Evolutionary conservation across 179 eudicot species (phyloP).

Genomic region (Pouteria campechiana): DNA sequence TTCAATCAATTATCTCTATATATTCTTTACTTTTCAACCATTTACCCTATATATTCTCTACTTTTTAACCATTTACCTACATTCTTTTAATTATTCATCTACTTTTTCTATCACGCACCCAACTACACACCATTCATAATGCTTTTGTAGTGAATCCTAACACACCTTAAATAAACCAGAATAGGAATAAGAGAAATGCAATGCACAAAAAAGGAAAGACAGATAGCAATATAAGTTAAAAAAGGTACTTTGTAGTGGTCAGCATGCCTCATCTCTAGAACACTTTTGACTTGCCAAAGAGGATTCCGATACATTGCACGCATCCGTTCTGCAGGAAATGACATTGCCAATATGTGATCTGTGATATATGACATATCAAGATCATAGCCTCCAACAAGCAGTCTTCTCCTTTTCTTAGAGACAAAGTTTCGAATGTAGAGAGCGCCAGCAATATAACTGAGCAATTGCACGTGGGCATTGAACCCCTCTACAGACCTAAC

Average conservation of each 20-base stretch:
- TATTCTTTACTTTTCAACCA: too few relatives aligned
- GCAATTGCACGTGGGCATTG: conserved; percentile 15
- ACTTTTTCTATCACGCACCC: too few relatives aligned
- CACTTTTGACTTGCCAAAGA: conserved; percentile 58
- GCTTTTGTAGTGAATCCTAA: too few relatives aligned
- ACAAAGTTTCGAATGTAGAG: conserved; percentile 45
- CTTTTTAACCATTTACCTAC: too few relatives aligned
- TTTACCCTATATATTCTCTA: too few relatives aligned
- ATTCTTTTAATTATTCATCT: too few relatives aligned
- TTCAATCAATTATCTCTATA: too few relatives aligned
- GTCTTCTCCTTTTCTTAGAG: conserved; percentile 48
- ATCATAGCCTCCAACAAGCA: conserved; percentile 60
- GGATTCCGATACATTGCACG: conserved; percentile 60
- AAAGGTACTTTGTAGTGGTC: conserved; percentile 37
- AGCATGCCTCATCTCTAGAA: conserved; percentile 44
- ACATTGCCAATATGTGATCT: conserved; percentile 50
- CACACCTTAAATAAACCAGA: too few relatives aligned
- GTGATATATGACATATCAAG: conserved; percentile 64
- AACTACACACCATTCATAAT: too few relatives aligned
- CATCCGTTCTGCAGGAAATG: conserved; percentile 58
- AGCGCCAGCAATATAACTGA: conserved; percentile 28
- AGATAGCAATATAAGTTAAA: neutral
- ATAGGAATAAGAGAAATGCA: too few relatives aligned
- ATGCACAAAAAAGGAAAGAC: neutral
- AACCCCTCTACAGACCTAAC: conserved; percentile 3